phyloP scores from a whole-genome alignment of 148 eudicot species.

The Rhododendron molle region DNA sequence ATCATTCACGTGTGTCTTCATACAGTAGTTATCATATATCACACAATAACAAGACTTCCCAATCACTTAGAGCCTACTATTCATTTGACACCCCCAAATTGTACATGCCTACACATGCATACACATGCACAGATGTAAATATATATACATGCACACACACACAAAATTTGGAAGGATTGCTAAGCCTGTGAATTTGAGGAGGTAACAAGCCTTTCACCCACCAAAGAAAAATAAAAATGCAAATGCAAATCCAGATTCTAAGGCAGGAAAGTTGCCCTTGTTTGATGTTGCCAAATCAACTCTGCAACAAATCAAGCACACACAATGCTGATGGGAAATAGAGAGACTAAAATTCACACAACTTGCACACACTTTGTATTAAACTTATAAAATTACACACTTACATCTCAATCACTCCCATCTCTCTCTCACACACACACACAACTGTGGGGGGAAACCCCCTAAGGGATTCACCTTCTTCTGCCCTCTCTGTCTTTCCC shows the following conservation, averaged over 20 bases:
- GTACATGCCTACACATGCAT: not conserved
- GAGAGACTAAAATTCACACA: too few relatives aligned
- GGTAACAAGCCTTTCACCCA: not conserved
- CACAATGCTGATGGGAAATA: too few relatives aligned
- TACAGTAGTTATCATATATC: not conserved
- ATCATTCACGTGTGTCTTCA: not conserved
- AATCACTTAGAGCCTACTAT: not conserved
- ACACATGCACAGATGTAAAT: not conserved
- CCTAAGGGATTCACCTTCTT: too few relatives aligned
- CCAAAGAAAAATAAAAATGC: not conserved
- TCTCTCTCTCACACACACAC: too few relatives aligned
- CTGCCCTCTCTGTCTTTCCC: too few relatives aligned
- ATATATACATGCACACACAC: not conserved
- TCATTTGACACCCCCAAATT: not conserved
- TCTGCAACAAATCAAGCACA: not conserved
- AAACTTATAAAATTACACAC: too few relatives aligned
- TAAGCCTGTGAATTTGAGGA: not conserved
- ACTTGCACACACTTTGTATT: too few relatives aligned
- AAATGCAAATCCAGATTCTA: not conserved
- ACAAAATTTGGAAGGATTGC: not conserved
- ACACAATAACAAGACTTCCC: not conserved
- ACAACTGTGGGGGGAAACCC: too few relatives aligned
- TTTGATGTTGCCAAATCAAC: not conserved
- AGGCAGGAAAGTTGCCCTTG: not conserved
- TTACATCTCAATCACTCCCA: too few relatives aligned